Evolutionary conservation across 805 yeast species (phyloP), one percentile per base, ranked within the genome.

Genomic region (Ogataea paradorogensis): DNA sequence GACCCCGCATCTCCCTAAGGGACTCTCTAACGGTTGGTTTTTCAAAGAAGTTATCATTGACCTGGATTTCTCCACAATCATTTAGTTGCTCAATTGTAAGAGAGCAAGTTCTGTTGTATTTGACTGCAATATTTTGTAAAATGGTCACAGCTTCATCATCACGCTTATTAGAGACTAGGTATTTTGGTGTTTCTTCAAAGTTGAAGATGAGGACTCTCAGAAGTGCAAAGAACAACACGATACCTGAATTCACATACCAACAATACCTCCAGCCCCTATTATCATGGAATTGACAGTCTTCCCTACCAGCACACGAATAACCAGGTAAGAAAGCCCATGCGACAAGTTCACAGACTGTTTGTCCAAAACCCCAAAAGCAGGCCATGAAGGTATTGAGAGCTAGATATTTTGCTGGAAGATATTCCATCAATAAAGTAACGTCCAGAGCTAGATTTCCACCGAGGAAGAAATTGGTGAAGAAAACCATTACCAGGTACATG

Each of bases 211-310:
- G 61, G 15, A 76, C 45, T 7, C 76, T 69, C 5, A 69, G 63
- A 43, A 73, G 50, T 5, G 75, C 73, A 48, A 65, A 65, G 41
- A 68, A 57, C 10, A 65, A 41, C 3, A 75, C 76, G 36, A 75
- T 52, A 0, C 69, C 76, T 14, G 76, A 73, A 50, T 72, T 65
- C 20, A 70, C 65, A 52, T 67, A 73, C 60, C 71, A 70, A 25
- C 67, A 62, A 54, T 76, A 76, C 47, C 81, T 53, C 81, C 81
- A 76, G 36, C 82, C 81, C 58, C 67, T 64, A 55, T 76, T 76
- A 22, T 60, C 55, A 13, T 53, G 40, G 7, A 69, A 59, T 15
- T 61, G 62, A 52, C 82, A 75, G 31, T 60, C 34, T 15, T 54
- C 65, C 8, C 56, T 54, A 59, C 67, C 48, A 15, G 51, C 60